These are phyloP conservation scores for Withania somnifera DNA, from an alignment of 305 asterid genomes.

Conservation along the genomic window DNA sequence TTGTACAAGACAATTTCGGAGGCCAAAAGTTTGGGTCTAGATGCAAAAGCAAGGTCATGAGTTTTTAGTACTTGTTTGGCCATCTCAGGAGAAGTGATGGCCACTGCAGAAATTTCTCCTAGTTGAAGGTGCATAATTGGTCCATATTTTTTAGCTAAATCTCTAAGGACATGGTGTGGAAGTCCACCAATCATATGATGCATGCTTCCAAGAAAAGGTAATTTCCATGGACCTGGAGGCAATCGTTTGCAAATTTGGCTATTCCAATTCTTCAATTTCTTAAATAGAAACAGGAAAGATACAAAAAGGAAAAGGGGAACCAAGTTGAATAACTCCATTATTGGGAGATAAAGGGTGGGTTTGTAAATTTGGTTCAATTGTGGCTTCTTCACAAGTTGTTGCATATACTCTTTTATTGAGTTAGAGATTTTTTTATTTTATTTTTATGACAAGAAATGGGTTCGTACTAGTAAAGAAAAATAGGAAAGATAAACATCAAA, in stretches of 20 bases:
- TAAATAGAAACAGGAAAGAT: neutral
- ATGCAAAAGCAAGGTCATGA: conserved; percentile 28
- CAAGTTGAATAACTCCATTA: neutral
- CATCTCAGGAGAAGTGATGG: conserved; percentile 27
- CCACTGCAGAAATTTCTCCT: conserved; percentile 23
- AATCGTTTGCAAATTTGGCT: neutral
- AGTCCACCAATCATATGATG: neutral
- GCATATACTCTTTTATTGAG: neutral
- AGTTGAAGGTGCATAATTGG: conserved; percentile 33
- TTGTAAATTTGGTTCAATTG: neutral
- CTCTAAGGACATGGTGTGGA: conserved; percentile 28
- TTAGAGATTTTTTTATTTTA: neutral
- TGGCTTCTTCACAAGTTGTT: neutral
- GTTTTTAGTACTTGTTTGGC: conserved; percentile 31
- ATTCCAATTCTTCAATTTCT: neutral
- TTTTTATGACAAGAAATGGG: neutral
- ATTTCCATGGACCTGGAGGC: conserved; percentile 3
- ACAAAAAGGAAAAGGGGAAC: neutral
- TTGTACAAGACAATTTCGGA: conserved; percentile 19
- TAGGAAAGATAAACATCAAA: too few species aligned
- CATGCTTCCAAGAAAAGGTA: neutral
- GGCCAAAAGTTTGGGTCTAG: conserved; percentile 31
- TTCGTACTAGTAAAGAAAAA: neutral
- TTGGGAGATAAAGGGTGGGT: neutral
- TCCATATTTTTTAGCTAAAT: conserved; percentile 29